Evolutionary conservation across 176 grass and related monocot species (phyloP).

Genomic region (Triticum urartu): DNA sequence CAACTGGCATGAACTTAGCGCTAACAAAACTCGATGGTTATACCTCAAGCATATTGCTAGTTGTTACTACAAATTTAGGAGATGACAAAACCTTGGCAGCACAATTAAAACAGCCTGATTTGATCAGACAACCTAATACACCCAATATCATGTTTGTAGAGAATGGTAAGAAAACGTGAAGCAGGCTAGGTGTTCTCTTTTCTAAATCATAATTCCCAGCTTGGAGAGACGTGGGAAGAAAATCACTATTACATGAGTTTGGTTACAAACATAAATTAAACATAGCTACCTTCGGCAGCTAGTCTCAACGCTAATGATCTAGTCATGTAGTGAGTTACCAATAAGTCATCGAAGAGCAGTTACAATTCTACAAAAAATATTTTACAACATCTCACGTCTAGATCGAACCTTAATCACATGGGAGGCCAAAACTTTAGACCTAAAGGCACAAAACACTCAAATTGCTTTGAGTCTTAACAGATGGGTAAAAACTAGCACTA

Average conservation of each 20-base stretch:
- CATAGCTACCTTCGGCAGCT: not conserved
- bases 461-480: not conserved
- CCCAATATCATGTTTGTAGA: not conserved
- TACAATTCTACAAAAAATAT: not conserved
- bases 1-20: not conserved
- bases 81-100: not conserved
- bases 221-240: not conserved
- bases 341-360: not conserved
- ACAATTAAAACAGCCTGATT: not conserved
- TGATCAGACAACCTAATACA: not conserved
- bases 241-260: not conserved
- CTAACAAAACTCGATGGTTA: not conserved
- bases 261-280: not conserved
- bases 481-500: not conserved
- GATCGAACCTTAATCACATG: not conserved
- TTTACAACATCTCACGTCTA: not conserved
- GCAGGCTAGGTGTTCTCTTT: not conserved
- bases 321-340: slow-evolving; percentile 5
- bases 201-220: not conserved
- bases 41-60: not conserved
- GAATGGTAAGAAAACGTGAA: not conserved
- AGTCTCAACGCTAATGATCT: not conserved
- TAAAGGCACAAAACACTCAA: not conserved
- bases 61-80: not conserved
- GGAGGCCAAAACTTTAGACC: not conserved